Base-by-base conservation (phyloP, 768 basidiomycete species). In the Melanogaster broomeanus region DNA sequence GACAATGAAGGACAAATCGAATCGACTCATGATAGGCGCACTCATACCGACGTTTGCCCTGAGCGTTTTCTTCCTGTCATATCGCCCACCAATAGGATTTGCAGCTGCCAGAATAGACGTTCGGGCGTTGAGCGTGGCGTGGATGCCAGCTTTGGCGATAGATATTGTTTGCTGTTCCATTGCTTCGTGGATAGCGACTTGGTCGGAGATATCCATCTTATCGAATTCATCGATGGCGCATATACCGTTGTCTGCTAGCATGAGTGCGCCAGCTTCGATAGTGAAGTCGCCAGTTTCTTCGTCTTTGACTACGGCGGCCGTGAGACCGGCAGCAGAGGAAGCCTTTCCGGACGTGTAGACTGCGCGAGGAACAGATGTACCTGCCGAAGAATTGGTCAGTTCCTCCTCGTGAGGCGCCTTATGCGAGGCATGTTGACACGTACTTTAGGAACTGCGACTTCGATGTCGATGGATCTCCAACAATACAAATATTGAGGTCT, bases 201-300 rank as follows among this genome's bases (percentile, higher is more conserved):
- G 97, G 69, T 98, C 97, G 0, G 91, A 87, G 46, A 98, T 85
- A 68, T 98, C 96, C 97, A 99, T 99, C 73, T 99, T 99, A 81
- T 99, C 97, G 64, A 99, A 99, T 71, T 98, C 97, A 74, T 99
- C 97, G 62, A 99, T 99, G n/a, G 95, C 95, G 65, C 97, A 99
- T 66, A 98, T 98, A 8, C 97, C 97, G 61, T 98, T 98, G 73
- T 99, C 97, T 6, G 97, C 97, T 4, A 99, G 82, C 97, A 99
- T 98, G 58, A 99, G 80, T 4, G 97, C 97, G 43, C 97, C 97
- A 19, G 97, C 97, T 74, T 99, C 97, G 64, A 98, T 98, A 0
- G 97, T 98, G 74, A 98, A 99, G 66, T 99, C 97, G 13, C 97
- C 97, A 0, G 95, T 96, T 71, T 98, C 97, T 71, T 98, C 96